Conservation (phyloP, 2,329 filamentous ascomycete species). For the Podosphaera xanthii region DNA sequence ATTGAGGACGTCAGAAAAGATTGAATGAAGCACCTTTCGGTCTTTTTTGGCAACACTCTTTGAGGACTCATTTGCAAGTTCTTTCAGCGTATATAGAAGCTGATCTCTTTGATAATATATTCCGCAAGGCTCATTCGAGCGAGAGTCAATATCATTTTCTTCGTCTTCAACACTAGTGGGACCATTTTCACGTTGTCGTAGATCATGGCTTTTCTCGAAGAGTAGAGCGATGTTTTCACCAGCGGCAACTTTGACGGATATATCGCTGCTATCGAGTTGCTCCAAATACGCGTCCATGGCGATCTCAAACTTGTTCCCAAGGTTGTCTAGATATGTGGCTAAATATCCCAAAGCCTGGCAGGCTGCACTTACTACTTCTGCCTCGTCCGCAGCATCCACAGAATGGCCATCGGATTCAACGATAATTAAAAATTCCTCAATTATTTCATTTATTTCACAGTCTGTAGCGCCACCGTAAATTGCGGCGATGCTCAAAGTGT, state of each 20-base stretch:
- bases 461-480: conserved; percentile 43
- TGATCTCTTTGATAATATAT: conserved; percentile 41
- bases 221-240: conserved; percentile 51
- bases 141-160: conserved; percentile 18
- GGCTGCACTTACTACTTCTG: conserved; percentile 37
- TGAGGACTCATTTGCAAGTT: conserved; percentile 34
- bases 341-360: conserved; percentile 48
- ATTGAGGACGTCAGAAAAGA: conserved; percentile 41
- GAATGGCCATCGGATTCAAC: conserved; percentile 42
- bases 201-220: conserved; percentile 36
- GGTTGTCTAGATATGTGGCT: conserved; percentile 40
- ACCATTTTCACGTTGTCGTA: conserved; percentile 23
- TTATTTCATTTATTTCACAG: conserved; percentile 36
- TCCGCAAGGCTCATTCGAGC: conserved; percentile 38
- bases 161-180: conserved; percentile 22
- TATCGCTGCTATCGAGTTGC: conserved; percentile 39
- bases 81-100: conserved; percentile 32
- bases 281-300: conserved; percentile 47
- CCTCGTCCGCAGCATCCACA: conserved; percentile 37
- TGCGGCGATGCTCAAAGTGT: conserved; percentile 34
- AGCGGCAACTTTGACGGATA: conserved; percentile 41
- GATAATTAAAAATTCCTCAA: conserved; percentile 45
- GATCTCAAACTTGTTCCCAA: conserved; percentile 38
- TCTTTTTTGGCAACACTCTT: conserved; percentile 43
- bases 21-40: conserved; percentile 39